A percentile compares a stretch with the other conserved stretches of the same genome.
phyloP scores from a whole-genome alignment of 345 rosid genomes.

The Erucastrum elatum region DNA sequence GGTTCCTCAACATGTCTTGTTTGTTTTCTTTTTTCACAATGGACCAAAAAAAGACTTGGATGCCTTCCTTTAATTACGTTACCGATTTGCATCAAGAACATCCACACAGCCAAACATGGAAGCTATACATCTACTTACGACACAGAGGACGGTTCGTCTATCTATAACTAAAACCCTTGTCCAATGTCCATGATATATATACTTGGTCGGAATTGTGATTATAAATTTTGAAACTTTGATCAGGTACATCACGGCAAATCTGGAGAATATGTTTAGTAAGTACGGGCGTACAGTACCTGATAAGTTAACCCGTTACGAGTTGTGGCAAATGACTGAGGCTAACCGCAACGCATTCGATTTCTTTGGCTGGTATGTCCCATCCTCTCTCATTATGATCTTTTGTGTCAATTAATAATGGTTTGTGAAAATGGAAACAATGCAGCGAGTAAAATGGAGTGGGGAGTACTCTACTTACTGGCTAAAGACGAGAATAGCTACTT shows the following conservation, averaged over 20 bases:
- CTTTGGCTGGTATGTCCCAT: constrained; percentile 47
- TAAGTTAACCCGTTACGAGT: constrained; percentile 51
- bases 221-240: not conserved
- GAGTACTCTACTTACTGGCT: constrained; percentile 50
- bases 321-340: constrained; percentile 13
- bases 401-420: not conserved
- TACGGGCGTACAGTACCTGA: constrained; percentile 57
- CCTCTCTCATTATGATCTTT: not conserved
- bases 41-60: constrained; percentile 45
- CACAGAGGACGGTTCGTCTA: constrained; percentile 57
- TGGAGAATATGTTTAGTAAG: constrained; percentile 69
- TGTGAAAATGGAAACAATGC: constrained; percentile 39
- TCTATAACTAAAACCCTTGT: not conserved
- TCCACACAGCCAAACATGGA: constrained; percentile 67
- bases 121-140: constrained; percentile 62
- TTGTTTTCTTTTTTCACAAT: not conserved
- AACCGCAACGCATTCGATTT: constrained; percentile 41
- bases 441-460: constrained; percentile 58
- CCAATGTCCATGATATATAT: not conserved
- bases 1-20: constrained; percentile 27
- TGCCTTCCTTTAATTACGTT: constrained; percentile 46
- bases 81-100: constrained; percentile 54
- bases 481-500: constrained; percentile 58
- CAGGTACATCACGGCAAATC: constrained; percentile 55
- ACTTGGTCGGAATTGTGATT: not conserved